Percentiles rank a stretch among this genome's conserved stretches.
Conservation (phyloP, 306 rosid genomes). For the Pyrus bretschneideri region DNA sequence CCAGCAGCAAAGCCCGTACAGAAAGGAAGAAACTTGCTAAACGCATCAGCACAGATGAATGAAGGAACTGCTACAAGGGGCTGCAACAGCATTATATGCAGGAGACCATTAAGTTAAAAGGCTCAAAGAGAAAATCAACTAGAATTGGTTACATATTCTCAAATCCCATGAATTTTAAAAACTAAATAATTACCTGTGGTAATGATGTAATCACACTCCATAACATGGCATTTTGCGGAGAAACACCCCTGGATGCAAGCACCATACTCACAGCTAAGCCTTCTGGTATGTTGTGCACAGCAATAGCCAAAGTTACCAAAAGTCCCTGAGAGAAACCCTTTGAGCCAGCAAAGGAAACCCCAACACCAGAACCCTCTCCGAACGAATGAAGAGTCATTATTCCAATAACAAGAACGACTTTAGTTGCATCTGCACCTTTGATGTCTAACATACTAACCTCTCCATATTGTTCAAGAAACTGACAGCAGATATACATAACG, state of each 20-base stretch:
- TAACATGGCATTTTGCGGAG: constrained; percentile 95
- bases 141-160: neutral
- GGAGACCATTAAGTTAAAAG: neutral
- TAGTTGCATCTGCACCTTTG: constrained; percentile 95
- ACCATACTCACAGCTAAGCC: constrained; percentile 99
- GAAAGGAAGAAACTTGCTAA: constrained; percentile 90
- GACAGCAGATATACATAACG: constrained; percentile 32
- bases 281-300: constrained; percentile 97
- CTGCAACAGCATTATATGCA: constrained; percentile 41
- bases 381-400: constrained; percentile 99
- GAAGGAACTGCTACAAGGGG: constrained; percentile 98
- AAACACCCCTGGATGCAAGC: constrained; percentile 95
- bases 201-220: constrained; percentile 98
- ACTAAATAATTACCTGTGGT: constrained; percentile 65
- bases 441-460: constrained; percentile 98
- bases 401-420: constrained; percentile 93
- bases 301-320: constrained; percentile 95
- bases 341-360: constrained; percentile 96
- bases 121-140: neutral
- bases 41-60: constrained; percentile 94
- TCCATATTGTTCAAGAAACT: constrained; percentile 95
- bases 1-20: constrained; percentile 99
- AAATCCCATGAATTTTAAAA: neutral
- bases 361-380: constrained; percentile 99
- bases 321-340: constrained; percentile 97